phyloP scores from a whole-genome alignment of 345 rosid species.

The Hypericum perforatum region DNA sequence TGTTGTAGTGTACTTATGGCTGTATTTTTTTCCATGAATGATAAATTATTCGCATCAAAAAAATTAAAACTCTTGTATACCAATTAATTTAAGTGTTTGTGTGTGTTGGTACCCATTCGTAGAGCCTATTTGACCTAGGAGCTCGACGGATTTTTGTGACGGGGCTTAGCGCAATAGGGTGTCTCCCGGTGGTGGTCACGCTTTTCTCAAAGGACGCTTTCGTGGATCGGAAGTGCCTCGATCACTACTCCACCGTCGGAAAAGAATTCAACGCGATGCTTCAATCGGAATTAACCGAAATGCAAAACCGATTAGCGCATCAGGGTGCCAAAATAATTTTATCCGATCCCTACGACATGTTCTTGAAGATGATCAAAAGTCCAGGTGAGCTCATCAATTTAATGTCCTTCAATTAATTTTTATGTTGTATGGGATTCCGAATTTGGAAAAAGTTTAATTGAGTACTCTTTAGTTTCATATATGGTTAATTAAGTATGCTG shows the following conservation, averaged over 20 bases:
- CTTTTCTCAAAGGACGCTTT: constrained; percentile 29
- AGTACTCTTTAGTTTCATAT: too few species aligned
- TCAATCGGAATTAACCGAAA: constrained; percentile 30
- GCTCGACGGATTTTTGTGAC: constrained; percentile 36
- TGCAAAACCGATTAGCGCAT: constrained; percentile 24
- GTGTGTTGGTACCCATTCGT: background rate
- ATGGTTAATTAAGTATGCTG: too few species aligned
- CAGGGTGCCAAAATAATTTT: constrained; percentile 29
- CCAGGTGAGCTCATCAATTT: background rate
- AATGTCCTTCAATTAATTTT: too few species aligned
- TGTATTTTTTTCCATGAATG: too few species aligned
- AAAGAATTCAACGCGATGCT: constrained; percentile 39
- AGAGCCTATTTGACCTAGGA: constrained; percentile 58
- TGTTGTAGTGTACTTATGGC: too few species aligned
- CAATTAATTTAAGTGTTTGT: too few species aligned
- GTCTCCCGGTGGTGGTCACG: constrained; percentile 66
- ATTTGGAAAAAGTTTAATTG: too few species aligned
- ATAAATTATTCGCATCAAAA: too few species aligned
- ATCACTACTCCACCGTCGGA: constrained; percentile 33
- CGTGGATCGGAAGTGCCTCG: constrained; percentile 43
- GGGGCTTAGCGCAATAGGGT: constrained; percentile 70
- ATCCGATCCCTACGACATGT: constrained; percentile 28
- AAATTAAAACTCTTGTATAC: too few species aligned
- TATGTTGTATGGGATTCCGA: too few species aligned
- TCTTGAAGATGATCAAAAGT: constrained; percentile 34